Evolutionary conservation across 345 rosid species (phyloP), one percentile per base, ranked within the genome.

Genomic region (Noccaea caerulescens): DNA sequence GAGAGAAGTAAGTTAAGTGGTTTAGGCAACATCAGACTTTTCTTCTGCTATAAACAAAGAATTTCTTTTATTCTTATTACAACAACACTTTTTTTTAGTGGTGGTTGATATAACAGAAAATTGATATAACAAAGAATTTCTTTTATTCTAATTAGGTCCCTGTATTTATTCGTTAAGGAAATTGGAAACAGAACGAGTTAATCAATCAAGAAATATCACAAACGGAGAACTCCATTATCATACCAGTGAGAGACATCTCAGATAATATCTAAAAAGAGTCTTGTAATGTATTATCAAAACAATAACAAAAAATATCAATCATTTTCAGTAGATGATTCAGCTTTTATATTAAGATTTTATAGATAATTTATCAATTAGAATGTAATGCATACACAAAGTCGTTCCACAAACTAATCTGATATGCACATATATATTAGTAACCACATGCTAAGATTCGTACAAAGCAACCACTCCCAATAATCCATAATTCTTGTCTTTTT

Each of bases 41-140:
- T 49, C 79, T 76, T 76, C 58, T 38, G 47, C 54, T 69, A 23
- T 58, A 76, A 69, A 76, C 71, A 69, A 76, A 76, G 79, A 63
- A 76, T 72, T 75, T 11, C 1, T 13, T 62, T 27, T 36, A 5
- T 12, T 55, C 10, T 55, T 55, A 13, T 33, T 27, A 27, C 4
- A 27, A 27, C 30, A 3, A 33, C 7, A 33, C 36, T 33, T 33
- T 32, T 32, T 32, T 33, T 33, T 33, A 27, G 30, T 27, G 30
- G 3, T 33, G 6, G 36, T 33, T 33, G 36, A 33, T 32, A 7
- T 13, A 13, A 55, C 7, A 27, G 3, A 4, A 27, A 37, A n/a
- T n/a, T n/a, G n/a, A n/a, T n/a, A n/a, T n/a, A n/a, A n/a, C n/a
- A n/a, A n/a, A n/a, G n/a, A n/a, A n/a, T n/a, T n/a, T n/a, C n/a